Conservation (phyloP, 148 eudicot genomes). For the Amaranthus cruentus region DNA sequence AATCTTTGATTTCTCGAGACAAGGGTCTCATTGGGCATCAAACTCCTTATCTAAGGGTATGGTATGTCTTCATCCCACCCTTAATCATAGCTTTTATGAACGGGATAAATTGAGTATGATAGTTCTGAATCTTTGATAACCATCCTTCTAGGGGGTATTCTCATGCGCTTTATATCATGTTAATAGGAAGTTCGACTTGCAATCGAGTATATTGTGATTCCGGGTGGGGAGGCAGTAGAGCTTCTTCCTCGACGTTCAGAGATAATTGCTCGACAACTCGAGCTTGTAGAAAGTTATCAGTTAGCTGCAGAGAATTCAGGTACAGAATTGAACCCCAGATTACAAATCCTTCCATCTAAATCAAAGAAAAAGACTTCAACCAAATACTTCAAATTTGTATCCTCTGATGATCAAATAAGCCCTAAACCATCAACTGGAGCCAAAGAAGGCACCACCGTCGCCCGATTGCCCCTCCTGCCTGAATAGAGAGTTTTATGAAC, state of each 20-base stretch:
- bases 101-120: no score
- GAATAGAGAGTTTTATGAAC: constrained; percentile 31
- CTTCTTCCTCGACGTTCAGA: constrained; percentile 94
- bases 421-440: constrained; percentile 20
- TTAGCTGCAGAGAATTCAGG: constrained; percentile 83
- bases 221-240: constrained; percentile 94
- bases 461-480: constrained; percentile 67
- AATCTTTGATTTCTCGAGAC: no score
- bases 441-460: constrained; percentile 35
- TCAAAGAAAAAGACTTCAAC: constrained; percentile 32
- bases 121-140: background rate
- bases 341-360: constrained; percentile 82
- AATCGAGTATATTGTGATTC: constrained; percentile 93
- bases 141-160: background rate
- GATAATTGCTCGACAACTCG: constrained; percentile 81
- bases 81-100: no score
- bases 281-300: constrained; percentile 90
- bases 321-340: constrained; percentile 77
- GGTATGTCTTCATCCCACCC: no score
- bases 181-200: constrained; percentile 89
- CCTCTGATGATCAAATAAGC: constrained; percentile 18
- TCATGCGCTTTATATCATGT: background rate
- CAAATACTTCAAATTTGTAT: constrained; percentile 26
- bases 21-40: no score
- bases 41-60: no score